These are phyloP conservation scores for Boechera retrofracta DNA, from an alignment of 345 rosid species.

Conservation along the genomic window DNA sequence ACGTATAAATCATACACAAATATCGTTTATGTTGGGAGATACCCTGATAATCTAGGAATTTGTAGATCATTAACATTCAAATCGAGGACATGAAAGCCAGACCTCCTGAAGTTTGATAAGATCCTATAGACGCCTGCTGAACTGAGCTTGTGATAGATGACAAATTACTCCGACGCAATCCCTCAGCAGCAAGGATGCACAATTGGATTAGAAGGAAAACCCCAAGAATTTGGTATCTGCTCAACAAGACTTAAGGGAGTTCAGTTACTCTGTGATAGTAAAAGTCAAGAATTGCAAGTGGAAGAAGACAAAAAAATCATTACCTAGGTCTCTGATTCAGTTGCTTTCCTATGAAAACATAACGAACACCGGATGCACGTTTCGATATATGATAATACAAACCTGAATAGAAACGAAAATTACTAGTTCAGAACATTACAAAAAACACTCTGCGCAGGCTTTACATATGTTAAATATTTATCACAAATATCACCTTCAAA, in stretches of 20 bases:
- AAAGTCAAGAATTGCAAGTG: background rate
- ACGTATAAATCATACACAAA: background rate
- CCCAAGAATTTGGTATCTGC: constrained; percentile 92
- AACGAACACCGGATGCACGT: constrained; percentile 81
- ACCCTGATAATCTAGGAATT: background rate
- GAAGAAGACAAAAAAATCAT: constrained; percentile 30
- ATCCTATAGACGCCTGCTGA: constrained; percentile 69
- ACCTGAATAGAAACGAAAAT: constrained; percentile 52
- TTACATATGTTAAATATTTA: constrained; percentile 2
- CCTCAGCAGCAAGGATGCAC: constrained; percentile 89
- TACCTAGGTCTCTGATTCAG: constrained; percentile 94
- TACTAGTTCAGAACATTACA: background rate
- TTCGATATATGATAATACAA: constrained; percentile 93
- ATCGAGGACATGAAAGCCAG: constrained; percentile 14
- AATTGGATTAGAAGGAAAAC: constrained; percentile 90
- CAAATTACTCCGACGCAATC: constrained; percentile 77
- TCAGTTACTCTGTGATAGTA: constrained; percentile 9
- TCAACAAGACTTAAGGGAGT: constrained; percentile 38
- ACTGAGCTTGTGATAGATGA: constrained; percentile 83
- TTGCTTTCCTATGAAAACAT: constrained; percentile 91
- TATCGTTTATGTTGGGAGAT: background rate
- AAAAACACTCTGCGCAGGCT: background rate
- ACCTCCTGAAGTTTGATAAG: constrained; percentile 70
- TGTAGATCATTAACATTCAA: background rate
- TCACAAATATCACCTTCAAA: constrained; percentile 71